Evolutionary conservation across 345 rosid genomes (phyloP), one percentile per base, ranked within the genome.

Genomic region (Populus ilicifolia): DNA sequence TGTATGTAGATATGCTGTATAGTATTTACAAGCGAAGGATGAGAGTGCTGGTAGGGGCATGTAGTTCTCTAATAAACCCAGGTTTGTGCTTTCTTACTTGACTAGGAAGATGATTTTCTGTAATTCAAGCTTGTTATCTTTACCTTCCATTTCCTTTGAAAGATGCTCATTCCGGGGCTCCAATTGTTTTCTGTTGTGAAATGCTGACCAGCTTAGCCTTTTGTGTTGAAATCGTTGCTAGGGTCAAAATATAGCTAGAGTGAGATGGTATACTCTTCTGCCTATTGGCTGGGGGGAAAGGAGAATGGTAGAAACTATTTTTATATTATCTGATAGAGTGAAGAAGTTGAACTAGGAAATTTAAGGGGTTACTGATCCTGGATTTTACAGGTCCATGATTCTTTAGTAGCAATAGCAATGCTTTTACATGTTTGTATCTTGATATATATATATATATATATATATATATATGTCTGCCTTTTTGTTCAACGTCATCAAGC

Each of bases 1-100:
- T 83, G 64, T 78, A 36, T 80, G 61, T 77, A 83, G 82, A 77
- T 80, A 73, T 82, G 72, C 77, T 84, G 91, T 87, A 85, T 85
- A 88, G 88, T 82, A 67, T 78, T 41, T 65, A 25, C 71, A 77
- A 79, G 80, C 66, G 73, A 84, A 75, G 75, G 81, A 77, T 79
- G 56, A 74, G 75, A 68, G 83, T 75, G 74, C 36, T 79, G 72
- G 72, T 76, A 77, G 80, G 76, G 74, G 75, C 76, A 61, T 75
- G 74, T 80, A 77, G 81, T 66, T 74, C 63, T 77, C 69, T 50
- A 81, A 83, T 83, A 81, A 88, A 79, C 72, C 82, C 67, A 75
- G 78, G 87, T 78, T 83, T 84, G 86, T 82, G 77, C 70, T 73
- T 71, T 71, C 35, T 75, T 75, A 30, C 68, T 73, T 82, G 78